Evolutionary conservation across 306 rosid species (phyloP).

Genomic region (Lagenaria siceraria): DNA sequence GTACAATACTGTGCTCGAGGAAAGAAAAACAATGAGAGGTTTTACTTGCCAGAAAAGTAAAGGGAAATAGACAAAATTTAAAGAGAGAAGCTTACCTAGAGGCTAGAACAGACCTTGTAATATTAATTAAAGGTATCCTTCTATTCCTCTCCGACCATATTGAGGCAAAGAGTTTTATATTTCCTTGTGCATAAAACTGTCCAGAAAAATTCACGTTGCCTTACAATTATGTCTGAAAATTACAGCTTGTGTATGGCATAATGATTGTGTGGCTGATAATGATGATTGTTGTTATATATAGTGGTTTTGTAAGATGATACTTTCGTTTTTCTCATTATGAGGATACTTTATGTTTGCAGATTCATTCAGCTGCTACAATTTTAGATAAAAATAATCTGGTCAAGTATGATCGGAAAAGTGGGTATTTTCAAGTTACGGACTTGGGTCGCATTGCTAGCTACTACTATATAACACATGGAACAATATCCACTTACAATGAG

Average conservation of each 20-base stretch:
- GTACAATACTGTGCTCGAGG: neutral
- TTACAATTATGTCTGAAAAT: neutral
- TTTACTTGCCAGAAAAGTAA: neutral
- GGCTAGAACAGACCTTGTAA: neutral
- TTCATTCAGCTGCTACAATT: slow-evolving; percentile 80
- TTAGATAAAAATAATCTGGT: slow-evolving; percentile 77
- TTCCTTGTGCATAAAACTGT: neutral
- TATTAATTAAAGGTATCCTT: neutral
- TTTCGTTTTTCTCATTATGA: neutral
- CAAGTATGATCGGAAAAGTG: slow-evolving; percentile 90
- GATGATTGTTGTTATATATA: neutral
- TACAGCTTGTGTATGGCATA: neutral
- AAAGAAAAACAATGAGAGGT: neutral
- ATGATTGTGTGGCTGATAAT: neutral
- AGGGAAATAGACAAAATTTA: neutral
- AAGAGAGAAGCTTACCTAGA: neutral
- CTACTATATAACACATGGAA: slow-evolving; percentile 86
- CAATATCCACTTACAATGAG: slow-evolving; percentile 86
- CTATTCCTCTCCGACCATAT: neutral
- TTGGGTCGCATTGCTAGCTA: slow-evolving; percentile 97
- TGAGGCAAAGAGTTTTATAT: neutral
- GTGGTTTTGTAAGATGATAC: neutral
- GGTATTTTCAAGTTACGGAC: slow-evolving; percentile 92
- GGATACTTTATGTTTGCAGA: slow-evolving; percentile 31
- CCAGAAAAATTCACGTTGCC: neutral